Conservation (phyloP, 345 rosid species). For the Mangifera indica region DNA sequence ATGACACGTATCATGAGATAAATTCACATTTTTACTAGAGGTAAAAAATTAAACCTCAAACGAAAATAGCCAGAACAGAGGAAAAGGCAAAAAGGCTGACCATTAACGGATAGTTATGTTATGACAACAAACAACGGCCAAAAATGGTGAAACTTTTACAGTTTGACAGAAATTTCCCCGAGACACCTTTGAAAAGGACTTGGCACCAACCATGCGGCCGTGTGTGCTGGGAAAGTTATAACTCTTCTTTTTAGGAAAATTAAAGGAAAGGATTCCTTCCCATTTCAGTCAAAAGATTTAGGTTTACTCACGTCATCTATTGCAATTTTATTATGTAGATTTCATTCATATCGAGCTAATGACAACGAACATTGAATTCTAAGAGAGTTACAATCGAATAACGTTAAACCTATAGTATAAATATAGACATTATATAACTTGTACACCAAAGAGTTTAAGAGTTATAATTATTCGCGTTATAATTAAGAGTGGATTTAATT, state of each 20-base stretch:
- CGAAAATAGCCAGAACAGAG: neutral
- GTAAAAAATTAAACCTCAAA: too few species aligned
- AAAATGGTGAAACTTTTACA: neutral
- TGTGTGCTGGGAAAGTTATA: constrained; percentile 10
- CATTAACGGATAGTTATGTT: neutral
- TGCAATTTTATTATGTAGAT: too few species aligned
- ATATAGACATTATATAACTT: too few species aligned
- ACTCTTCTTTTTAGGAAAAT: constrained; percentile 39
- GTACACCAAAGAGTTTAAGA: too few species aligned
- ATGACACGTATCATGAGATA: too few species aligned
- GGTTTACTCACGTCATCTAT: neutral
- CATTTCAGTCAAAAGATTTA: constrained; percentile 28
- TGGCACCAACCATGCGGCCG: constrained; percentile 34
- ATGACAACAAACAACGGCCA: neutral
- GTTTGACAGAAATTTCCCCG: neutral
- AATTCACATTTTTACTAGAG: too few species aligned
- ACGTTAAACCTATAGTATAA: too few species aligned
- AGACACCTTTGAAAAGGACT: constrained; percentile 22
- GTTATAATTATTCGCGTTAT: too few species aligned
- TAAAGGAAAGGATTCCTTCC: constrained; percentile 32
- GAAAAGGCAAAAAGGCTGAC: neutral
- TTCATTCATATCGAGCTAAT: too few species aligned
- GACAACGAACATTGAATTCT: too few species aligned
- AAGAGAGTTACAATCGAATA: too few species aligned
- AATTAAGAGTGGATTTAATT: too few species aligned